phyloP scores from a whole-genome alignment of 768 basidiomycete genomes.

The Russula sp. region DNA sequence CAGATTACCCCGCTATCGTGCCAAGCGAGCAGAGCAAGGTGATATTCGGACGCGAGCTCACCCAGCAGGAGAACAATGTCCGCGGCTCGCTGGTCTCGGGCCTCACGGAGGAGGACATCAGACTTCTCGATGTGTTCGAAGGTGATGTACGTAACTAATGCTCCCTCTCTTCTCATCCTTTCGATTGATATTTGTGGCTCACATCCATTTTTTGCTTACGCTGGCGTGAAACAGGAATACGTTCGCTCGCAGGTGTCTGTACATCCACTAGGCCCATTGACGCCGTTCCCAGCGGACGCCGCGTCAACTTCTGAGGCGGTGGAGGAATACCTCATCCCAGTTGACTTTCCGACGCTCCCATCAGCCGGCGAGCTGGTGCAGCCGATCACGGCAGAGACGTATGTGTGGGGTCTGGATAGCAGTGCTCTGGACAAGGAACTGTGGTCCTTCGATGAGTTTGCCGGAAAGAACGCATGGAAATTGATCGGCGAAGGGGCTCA shows the following conservation, averaged over 20 bases:
- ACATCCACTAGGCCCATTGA: conserved; percentile 44
- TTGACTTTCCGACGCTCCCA: conserved; percentile 37
- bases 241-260: conserved; percentile 45
- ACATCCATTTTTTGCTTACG: no score
- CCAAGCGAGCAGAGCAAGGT: conserved; percentile 43
- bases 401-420: conserved; percentile 51
- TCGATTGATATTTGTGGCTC: no score
- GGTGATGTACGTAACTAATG: conserved; percentile 66
- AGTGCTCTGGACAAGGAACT: conserved; percentile 44
- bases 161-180: no score
- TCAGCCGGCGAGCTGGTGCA: conserved; percentile 28
- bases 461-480: conserved; percentile 63
- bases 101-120: conserved; percentile 58
- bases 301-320: not conserved
- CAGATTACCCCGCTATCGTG: conserved; percentile 82
- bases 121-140: conserved; percentile 74
- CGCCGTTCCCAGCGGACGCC: conserved; percentile 24
- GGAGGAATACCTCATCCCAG: conserved; percentile 33
- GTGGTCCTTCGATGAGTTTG: conserved; percentile 83
- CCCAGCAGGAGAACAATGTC: conserved; percentile 59
- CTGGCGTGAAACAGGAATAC: conserved; percentile 68
- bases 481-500: no score
- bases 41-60: conserved; percentile 37
- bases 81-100: conserved; percentile 76
- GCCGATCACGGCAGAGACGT: conserved; percentile 52